These are phyloP conservation scores for Claviceps digitariae DNA, from an alignment of 2,329 filamentous ascomycete genomes.

Conservation along the genomic window DNA sequence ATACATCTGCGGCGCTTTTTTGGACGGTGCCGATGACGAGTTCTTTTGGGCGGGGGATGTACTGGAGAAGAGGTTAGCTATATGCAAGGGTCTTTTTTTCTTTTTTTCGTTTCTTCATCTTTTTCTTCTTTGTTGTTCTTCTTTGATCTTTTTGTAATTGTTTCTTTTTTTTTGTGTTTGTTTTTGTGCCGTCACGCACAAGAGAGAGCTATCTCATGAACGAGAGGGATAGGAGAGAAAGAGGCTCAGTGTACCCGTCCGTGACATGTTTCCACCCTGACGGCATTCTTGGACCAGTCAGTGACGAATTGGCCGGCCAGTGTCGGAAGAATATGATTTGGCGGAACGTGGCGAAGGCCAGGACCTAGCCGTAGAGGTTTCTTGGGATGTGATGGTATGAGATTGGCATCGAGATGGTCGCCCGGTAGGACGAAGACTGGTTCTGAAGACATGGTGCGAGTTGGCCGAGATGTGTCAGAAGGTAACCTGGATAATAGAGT, in stretches of 20 bases:
- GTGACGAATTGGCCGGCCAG: slow-evolving; percentile 53
- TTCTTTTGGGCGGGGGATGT: slow-evolving; percentile 67
- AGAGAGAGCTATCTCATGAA: neutral
- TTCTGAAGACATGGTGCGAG: slow-evolving; percentile 39
- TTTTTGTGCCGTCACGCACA: neutral
- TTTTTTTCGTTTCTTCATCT: too few species aligned
- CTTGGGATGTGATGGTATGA: slow-evolving; percentile 55
- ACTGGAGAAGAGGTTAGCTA: slow-evolving; percentile 32
- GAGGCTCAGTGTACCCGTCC: slow-evolving; percentile 43
- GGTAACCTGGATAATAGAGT: neutral
- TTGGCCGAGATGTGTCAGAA: too few species aligned
- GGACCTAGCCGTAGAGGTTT: slow-evolving; percentile 68
- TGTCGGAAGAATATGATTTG: slow-evolving; percentile 56
- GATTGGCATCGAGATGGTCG: slow-evolving; percentile 52
- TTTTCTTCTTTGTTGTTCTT: too few species aligned
- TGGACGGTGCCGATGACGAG: slow-evolving; percentile 79
- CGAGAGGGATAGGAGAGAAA: too few species aligned
- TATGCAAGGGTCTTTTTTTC: too few species aligned
- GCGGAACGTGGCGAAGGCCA: slow-evolving; percentile 69
- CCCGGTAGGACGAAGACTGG: slow-evolving; percentile 67
- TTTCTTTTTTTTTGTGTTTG: too few species aligned
- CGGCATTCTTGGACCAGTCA: slow-evolving; percentile 59
- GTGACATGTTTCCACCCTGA: slow-evolving; percentile 61
- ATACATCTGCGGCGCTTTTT: slow-evolving; percentile 61
- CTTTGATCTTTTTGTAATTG: too few species aligned